phyloP scores from a whole-genome alignment of 371 early-diverging fungal genomes.

The Rhizopus delemar region DNA sequence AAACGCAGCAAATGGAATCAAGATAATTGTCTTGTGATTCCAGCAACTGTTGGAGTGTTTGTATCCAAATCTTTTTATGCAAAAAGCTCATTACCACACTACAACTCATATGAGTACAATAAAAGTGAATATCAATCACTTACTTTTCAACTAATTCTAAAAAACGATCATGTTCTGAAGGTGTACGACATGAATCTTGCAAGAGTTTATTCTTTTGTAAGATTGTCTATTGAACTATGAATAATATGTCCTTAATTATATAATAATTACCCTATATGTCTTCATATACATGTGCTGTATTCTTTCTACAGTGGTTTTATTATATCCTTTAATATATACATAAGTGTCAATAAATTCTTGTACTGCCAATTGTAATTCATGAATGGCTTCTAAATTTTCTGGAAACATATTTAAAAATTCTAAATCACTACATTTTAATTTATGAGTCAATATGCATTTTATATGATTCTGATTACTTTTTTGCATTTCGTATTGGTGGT shows the following conservation, averaged over 20 bases:
- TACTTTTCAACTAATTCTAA: conserved; percentile 66
- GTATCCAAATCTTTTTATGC: conserved; percentile 63
- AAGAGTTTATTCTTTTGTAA: conserved; percentile 42
- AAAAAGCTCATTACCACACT: conserved; percentile 62
- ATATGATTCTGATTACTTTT: conserved; percentile 38
- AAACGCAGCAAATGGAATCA: conserved; percentile 35
- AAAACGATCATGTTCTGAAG: conserved; percentile 58
- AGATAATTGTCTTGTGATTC: conserved; percentile 43
- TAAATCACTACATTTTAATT: conserved; percentile 44
- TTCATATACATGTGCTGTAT: conserved; percentile 63
- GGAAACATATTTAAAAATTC: conserved; percentile 61
- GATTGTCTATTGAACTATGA: conserved; percentile 32
- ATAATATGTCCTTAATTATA: too few species aligned
- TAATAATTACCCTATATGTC: conserved; percentile 25
- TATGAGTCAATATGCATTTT: conserved; percentile 3
- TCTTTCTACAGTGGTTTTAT: conserved; percentile 55
- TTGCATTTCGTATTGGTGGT: conserved; percentile 51
- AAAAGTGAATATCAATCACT: neutral
- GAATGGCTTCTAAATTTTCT: conserved; percentile 51
- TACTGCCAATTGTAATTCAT: conserved; percentile 49
- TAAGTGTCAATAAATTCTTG: conserved; percentile 64
- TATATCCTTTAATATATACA: conserved; percentile 65
- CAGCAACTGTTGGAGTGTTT: conserved; percentile 53
- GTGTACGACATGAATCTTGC: conserved; percentile 46
- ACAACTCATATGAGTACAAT: neutral